phyloP scores from a whole-genome alignment of 441 rosid genomes.

The Brassica hybrid region DNA sequence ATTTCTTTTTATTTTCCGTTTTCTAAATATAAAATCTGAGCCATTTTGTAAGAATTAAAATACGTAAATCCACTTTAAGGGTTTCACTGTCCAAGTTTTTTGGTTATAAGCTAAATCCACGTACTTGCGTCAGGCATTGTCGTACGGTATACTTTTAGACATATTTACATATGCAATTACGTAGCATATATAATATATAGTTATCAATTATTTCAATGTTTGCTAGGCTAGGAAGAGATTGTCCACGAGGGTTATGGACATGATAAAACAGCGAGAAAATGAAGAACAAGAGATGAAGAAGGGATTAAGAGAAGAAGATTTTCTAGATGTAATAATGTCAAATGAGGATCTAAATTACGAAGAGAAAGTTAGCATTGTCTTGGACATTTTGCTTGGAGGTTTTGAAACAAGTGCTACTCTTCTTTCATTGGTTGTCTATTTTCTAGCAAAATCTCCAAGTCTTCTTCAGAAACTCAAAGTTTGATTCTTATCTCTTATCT shows the following conservation, averaged over 20 bases:
- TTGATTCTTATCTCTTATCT: not conserved
- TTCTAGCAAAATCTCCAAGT: conserved; percentile 55
- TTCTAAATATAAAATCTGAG: too few species aligned
- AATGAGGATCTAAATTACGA: conserved; percentile 54
- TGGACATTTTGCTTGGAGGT: conserved; percentile 84
- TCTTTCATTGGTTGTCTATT: conserved; percentile 66
- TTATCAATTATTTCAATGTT: not conserved
- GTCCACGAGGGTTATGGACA: too few species aligned
- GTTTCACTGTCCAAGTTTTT: not conserved
- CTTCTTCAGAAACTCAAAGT: conserved; percentile 60
- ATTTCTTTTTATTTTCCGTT: too few species aligned
- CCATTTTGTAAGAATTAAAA: not conserved
- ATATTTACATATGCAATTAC: too few species aligned
- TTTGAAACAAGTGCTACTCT: conserved; percentile 85
- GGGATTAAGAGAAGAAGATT: conserved; percentile 48
- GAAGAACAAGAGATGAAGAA: conserved; percentile 22
- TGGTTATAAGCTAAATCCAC: not conserved
- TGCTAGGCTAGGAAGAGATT: conserved; percentile 32
- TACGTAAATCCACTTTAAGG: not conserved
- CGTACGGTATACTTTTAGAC: too few species aligned
- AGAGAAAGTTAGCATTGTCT: conserved; percentile 66
- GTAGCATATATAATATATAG: not conserved
- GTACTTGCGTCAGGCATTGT: not conserved
- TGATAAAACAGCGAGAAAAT: not conserved
- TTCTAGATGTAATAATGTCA: conserved; percentile 61